Percentiles rank a stretch among this genome's conserved stretches.
phyloP scores from a whole-genome alignment of 2,329 filamentous ascomycete genomes.

The Fusarium veterinarium region DNA sequence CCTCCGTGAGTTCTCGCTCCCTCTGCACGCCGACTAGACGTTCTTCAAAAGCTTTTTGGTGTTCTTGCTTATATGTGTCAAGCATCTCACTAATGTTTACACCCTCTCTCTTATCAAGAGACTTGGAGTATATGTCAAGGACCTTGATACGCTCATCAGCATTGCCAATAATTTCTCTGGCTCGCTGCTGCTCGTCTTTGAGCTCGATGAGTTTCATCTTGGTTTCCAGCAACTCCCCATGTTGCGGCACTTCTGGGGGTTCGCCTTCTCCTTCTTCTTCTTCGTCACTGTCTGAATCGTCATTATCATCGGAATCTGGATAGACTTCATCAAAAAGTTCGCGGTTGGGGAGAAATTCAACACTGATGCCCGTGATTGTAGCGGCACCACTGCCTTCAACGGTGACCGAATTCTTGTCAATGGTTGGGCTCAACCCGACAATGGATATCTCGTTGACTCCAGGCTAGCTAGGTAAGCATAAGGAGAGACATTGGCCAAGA shows the following conservation, averaged over 20 bases:
- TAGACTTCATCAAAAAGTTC: slow-evolving; percentile 67
- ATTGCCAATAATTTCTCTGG: slow-evolving; percentile 38
- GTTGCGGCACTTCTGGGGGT: slow-evolving; percentile 31
- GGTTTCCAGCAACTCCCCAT: slow-evolving; percentile 39
- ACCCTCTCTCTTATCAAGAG: slow-evolving; percentile 50
- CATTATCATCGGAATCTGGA: slow-evolving; percentile 56
- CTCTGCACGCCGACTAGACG: slow-evolving; percentile 49
- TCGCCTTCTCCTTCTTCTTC: slow-evolving; percentile 43
- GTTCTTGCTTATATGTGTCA: slow-evolving; percentile 56
- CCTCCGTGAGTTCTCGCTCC: slow-evolving; percentile 49
- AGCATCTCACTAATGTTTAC: slow-evolving; percentile 53
- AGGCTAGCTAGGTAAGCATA: slow-evolving; percentile 49
- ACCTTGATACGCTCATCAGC: slow-evolving; percentile 53
- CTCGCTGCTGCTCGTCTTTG: slow-evolving; percentile 34
- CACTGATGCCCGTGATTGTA: slow-evolving; percentile 70
- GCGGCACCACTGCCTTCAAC: slow-evolving; percentile 68
- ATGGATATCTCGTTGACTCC: slow-evolving; percentile 70
- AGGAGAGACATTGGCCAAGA: neutral
- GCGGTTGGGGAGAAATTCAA: slow-evolving; percentile 67
- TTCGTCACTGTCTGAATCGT: slow-evolving; percentile 46
- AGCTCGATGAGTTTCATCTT: slow-evolving; percentile 48
- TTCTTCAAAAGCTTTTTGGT: slow-evolving; percentile 56
- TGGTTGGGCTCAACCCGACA: slow-evolving; percentile 64
- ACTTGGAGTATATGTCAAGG: slow-evolving; percentile 55
- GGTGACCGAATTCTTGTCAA: slow-evolving; percentile 70